These are phyloP conservation scores for Trichoderma koningii DNA, from an alignment of 2,329 filamentous ascomycete species.

Conservation along the genomic window DNA sequence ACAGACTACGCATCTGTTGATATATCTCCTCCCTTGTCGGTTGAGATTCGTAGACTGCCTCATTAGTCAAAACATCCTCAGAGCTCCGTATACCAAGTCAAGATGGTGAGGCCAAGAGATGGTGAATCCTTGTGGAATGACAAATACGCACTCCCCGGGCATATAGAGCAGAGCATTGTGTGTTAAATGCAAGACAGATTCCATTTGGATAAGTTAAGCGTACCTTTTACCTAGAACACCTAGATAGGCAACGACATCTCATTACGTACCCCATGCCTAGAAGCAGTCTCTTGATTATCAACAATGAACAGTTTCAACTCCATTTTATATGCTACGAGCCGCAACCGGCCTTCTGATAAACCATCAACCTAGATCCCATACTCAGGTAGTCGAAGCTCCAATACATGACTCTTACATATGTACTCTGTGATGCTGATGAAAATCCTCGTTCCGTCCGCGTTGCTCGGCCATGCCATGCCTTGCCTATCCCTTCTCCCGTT, in stretches of 20 bases:
- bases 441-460: background rate
- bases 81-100: too few species aligned
- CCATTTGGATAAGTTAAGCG: too few species aligned
- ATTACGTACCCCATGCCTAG: background rate
- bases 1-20: too few species aligned
- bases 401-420: constrained; percentile 12
- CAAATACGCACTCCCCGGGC: too few species aligned
- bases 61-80: too few species aligned
- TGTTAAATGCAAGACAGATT: background rate
- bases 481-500: background rate
- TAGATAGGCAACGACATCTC: too few species aligned
- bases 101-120: too few species aligned
- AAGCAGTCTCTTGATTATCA: background rate
- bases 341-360: constrained; percentile 14
- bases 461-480: background rate
- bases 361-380: background rate
- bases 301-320: constrained; percentile 9
- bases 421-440: constrained; percentile 9
- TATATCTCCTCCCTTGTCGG: too few species aligned
- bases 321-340: constrained; percentile 15
- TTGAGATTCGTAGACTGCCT: too few species aligned
- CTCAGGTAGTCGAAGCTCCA: background rate
- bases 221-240: too few species aligned
- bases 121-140: too few species aligned
- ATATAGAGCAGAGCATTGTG: background rate